Conservation (phyloP, 2,329 filamentous ascomycete genomes). For the Xenoacremonium recifei region DNA sequence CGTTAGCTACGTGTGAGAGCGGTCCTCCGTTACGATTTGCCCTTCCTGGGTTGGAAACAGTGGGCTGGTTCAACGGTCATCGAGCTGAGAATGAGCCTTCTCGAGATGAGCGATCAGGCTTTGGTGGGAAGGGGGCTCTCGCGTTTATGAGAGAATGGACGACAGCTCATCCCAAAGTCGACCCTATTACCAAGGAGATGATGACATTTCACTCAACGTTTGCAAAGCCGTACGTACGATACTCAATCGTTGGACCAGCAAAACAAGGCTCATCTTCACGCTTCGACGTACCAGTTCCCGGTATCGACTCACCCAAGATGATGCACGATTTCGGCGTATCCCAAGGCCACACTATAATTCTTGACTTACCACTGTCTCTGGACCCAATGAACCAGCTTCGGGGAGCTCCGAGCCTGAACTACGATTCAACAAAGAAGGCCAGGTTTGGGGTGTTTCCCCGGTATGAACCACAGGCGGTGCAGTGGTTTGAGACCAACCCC, state of each 20-base stretch:
- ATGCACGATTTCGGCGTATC: conserved; percentile 78
- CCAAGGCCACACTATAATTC: conserved; percentile 59
- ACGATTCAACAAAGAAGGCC: conserved; percentile 55
- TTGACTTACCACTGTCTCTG: conserved; percentile 66
- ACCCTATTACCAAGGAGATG: conserved; percentile 62
- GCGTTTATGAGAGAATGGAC: conserved; percentile 70
- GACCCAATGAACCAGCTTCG: conserved; percentile 55
- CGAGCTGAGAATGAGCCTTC: conserved; percentile 49
- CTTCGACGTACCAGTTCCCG: conserved; percentile 47
- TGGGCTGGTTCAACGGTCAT: conserved; percentile 68
- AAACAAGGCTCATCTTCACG: too few relatives aligned
- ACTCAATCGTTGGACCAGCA: conserved; percentile 45
- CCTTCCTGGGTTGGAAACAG: conserved; percentile 62
- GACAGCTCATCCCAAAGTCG: conserved; percentile 67
- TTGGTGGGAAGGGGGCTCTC: conserved; percentile 55
- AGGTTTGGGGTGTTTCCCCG: conserved; percentile 69
- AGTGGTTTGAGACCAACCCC: conserved; percentile 66
- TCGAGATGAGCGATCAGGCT: conserved; percentile 30
- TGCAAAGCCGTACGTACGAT: conserved; percentile 63
- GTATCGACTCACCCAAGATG: conserved; percentile 64
- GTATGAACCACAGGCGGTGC: conserved; percentile 52
- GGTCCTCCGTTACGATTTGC: conserved; percentile 66
- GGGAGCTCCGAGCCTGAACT: conserved; percentile 43
- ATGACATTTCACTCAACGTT: conserved; percentile 68
- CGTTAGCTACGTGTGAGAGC: conserved; percentile 68